These are phyloP conservation scores for Coelastrella sp. DNA, from an alignment of 139 green algal genomes.

Conservation along the genomic window DNA sequence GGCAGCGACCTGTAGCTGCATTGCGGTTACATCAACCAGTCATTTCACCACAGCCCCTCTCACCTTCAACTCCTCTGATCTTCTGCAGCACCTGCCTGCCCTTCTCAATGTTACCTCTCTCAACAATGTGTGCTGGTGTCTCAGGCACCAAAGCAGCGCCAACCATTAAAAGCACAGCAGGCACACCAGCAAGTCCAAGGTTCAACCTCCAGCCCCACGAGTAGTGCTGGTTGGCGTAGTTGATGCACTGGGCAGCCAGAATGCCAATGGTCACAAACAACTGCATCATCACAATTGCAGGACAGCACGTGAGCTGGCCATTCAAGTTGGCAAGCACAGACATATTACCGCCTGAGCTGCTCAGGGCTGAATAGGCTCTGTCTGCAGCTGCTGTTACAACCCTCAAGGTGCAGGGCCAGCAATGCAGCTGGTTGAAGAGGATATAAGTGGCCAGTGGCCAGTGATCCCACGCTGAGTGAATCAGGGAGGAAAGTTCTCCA, in stretches of 20 bases:
- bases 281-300: background rate
- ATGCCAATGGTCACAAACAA: conserved; percentile 76
- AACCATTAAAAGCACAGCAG: conserved; percentile 62
- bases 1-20: too few relatives aligned
- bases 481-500: too few relatives aligned
- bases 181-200: conserved; percentile 63
- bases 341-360: too few relatives aligned
- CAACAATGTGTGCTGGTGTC: conserved; percentile 79
- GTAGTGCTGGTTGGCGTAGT: conserved; percentile 65
- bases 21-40: background rate
- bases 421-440: background rate
- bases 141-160: conserved; percentile 76
- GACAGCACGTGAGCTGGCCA: too few relatives aligned
- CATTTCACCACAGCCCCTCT: background rate
- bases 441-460: too few relatives aligned
- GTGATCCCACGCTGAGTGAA: too few relatives aligned
- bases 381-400: too few relatives aligned
- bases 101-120: conserved; percentile 61
- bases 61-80: conserved; percentile 56
- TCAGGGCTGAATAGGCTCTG: too few relatives aligned
- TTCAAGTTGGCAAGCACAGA: too few relatives aligned
- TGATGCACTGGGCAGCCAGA: conserved; percentile 70
- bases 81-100: conserved; percentile 61
- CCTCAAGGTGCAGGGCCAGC: background rate
- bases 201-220: conserved; percentile 68